A percentile compares a stretch with the other conserved stretches of the same genome.
Conservation (phyloP, 805 yeast genomes). For the Candida broadrunensis region DNA sequence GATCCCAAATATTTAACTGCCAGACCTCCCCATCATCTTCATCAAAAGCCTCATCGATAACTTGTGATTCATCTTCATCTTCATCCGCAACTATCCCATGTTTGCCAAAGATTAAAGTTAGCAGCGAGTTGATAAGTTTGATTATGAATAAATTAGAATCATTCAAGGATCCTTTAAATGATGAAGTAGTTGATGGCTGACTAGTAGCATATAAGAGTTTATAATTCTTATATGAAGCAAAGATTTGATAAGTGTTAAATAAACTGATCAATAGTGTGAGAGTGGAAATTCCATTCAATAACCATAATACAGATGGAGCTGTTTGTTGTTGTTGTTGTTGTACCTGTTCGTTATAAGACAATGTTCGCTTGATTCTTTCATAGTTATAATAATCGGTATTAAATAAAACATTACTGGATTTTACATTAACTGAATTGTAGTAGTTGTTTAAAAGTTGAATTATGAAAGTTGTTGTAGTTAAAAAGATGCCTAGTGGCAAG, state of each 20-base stretch:
- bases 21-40: slow-evolving; percentile 41
- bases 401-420: slow-evolving; percentile 30
- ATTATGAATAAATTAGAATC: background rate
- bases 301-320: slow-evolving; percentile 3
- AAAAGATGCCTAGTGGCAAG: slow-evolving; percentile 25
- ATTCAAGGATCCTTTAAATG: slow-evolving; percentile 7
- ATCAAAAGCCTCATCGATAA: slow-evolving; percentile 15
- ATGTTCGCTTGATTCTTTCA: slow-evolving; percentile 11
- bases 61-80: slow-evolving; percentile 13
- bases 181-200: slow-evolving; percentile 25
- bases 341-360: background rate
- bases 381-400: slow-evolving; percentile 32
- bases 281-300: slow-evolving; percentile 3
- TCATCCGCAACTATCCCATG: slow-evolving; percentile 8
- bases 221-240: slow-evolving; percentile 22
- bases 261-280: background rate
- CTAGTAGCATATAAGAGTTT: slow-evolving; percentile 26
- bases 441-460: slow-evolving; percentile 11
- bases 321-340: background rate
- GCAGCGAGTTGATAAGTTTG: background rate
- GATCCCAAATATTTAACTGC: slow-evolving; percentile 65
- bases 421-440: slow-evolving; percentile 22
- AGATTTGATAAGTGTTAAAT: slow-evolving; percentile 3
- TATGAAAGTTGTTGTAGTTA: slow-evolving; percentile 14
- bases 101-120: background rate